phyloP scores from a whole-genome alignment of 306 rosid species.

The Senna tora region DNA sequence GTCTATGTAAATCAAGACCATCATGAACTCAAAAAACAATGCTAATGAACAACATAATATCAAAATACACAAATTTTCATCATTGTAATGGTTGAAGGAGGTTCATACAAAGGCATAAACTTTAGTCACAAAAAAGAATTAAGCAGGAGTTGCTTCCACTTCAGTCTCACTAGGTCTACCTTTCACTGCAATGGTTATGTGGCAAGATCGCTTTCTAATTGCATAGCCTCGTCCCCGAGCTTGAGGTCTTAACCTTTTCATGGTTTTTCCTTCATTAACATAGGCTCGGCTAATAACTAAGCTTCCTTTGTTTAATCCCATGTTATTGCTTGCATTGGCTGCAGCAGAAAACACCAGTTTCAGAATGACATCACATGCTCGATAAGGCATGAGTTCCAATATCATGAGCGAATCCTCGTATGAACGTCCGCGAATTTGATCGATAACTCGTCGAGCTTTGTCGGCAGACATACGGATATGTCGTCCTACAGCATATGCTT shows the following conservation, averaged over 20 bases:
- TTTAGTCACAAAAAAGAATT: slow-evolving; percentile 14
- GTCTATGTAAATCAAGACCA: no score
- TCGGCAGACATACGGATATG: slow-evolving; percentile 52
- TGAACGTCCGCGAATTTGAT: slow-evolving; percentile 48
- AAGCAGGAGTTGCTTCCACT: slow-evolving; percentile 43
- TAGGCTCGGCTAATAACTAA: slow-evolving; percentile 53
- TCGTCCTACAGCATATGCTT: slow-evolving; percentile 49
- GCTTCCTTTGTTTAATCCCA: slow-evolving; percentile 55
- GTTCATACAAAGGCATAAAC: slow-evolving; percentile 25
- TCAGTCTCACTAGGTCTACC: slow-evolving; percentile 44
- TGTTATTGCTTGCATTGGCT: slow-evolving; percentile 54
- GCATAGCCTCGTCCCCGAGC: slow-evolving; percentile 48
- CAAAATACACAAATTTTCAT: slow-evolving; percentile 38
- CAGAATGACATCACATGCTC: slow-evolving; percentile 51
- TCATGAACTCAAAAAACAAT: no score
- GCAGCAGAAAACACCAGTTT: slow-evolving; percentile 57
- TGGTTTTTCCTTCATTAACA: slow-evolving; percentile 54
- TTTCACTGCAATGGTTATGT: slow-evolving; percentile 48
- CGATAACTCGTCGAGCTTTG: slow-evolving; percentile 54
- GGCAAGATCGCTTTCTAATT: slow-evolving; percentile 54
- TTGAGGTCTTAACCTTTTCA: slow-evolving; percentile 47
- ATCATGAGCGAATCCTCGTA: slow-evolving; percentile 50
- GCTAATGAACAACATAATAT: slow-evolving; percentile 31
- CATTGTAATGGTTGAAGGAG: slow-evolving; percentile 21
- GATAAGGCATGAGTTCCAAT: slow-evolving; percentile 54